Evolutionary conservation across 2,329 filamentous ascomycete species (phyloP), one percentile per base, ranked within the genome.

Genomic region (Arthrobotrys iridis): DNA sequence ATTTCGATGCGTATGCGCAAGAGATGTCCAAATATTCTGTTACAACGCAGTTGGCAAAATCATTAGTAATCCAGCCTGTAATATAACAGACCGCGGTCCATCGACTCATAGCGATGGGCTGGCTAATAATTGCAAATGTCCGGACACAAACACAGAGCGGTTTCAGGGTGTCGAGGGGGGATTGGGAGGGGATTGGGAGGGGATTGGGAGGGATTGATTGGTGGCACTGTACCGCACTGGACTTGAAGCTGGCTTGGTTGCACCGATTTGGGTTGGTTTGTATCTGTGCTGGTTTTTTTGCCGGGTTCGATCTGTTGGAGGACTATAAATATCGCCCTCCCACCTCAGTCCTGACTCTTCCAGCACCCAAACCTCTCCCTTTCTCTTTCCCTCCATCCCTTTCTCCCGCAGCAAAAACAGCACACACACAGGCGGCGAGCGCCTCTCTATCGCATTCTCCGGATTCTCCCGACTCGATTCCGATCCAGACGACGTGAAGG

Each of bases 291-390:
- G 59, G 59, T 52, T 48, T 66, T 75, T 67, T 68, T 48, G 63
- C 58, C 33, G 52, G 63, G 35, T 40, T 45, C 7, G 18, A 58
- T 18, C 43, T 64, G 58, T 68, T 45, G 71, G 57, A 30, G 58
- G 68, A 74, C 70, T 75, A 75, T 75, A 75, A 75, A 75, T 68
- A 75, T 68, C 63, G 57, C 63, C 63, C 40, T 41, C 63, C 71
- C 37, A 52, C 63, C 58, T 62, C 37, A 43, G 50, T 40, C 45
- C 57, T 68, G 59, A 46, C 43, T 35, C 57, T 57, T 68, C 18
- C 71, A 24, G 26, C 37, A 30, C 55, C 63, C 55, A 68, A 75
- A 59, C 22, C 58, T 75, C 57, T 33, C 67, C 55, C 57, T 52
- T 62, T 43, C 63, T 60, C 46, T 41, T 64, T 50, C 37, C 18